Evolutionary conservation across 148 eudicot genomes (phyloP).

Genomic region (Rhododendron simsii): DNA sequence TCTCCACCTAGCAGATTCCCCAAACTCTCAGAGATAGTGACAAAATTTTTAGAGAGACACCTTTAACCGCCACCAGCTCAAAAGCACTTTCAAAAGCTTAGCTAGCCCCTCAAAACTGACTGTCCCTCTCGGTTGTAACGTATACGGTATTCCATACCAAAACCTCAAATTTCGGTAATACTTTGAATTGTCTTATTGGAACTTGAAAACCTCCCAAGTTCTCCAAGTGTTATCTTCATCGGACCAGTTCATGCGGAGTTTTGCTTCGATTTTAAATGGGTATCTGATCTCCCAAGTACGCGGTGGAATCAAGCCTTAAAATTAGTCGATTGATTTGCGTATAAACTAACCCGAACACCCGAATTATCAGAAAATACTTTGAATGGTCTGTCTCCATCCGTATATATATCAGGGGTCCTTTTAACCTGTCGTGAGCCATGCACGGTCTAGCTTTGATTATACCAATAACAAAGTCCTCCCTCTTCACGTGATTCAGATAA

Average conservation of each 20-base stretch:
- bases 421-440: not conserved
- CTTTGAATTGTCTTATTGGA: no score
- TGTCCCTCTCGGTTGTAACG: not conserved
- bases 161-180: not conserved
- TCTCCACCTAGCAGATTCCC: slow-evolving; percentile 1
- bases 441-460: not conserved
- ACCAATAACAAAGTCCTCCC: slow-evolving; percentile 5
- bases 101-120: not conserved
- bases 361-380: not conserved
- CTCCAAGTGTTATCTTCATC: no score
- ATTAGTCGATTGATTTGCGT: not conserved
- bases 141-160: not conserved
- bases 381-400: not conserved
- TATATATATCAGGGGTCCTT: not conserved
- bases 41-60: not conserved
- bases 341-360: not conserved
- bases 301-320: no score
- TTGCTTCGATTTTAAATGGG: no score
- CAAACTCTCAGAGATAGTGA: not conserved
- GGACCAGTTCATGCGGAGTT: no score
- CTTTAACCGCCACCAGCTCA: not conserved
- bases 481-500: slow-evolving; percentile 4
- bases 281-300: no score
- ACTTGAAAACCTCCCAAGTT: no score
- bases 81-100: not conserved